phyloP scores from a whole-genome alignment of 2,329 filamentous ascomycete species.

The Juglanconis oblonga region DNA sequence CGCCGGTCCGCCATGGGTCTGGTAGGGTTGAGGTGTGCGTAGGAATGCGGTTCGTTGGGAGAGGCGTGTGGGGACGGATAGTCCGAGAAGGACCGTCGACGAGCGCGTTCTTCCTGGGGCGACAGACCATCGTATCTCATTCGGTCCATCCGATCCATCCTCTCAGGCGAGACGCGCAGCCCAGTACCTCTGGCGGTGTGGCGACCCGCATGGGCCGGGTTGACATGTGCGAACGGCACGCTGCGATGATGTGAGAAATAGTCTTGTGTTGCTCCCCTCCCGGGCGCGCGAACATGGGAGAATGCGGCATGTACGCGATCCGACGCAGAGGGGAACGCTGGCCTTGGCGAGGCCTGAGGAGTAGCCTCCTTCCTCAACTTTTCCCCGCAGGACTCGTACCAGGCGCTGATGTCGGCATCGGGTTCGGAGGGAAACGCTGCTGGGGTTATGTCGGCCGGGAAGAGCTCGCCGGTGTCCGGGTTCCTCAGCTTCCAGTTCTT shows the following conservation, averaged over 20 bases:
- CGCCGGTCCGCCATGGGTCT: slow-evolving; percentile 34
- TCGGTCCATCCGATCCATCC: slow-evolving; percentile 26
- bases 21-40: slow-evolving; percentile 34
- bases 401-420: slow-evolving; percentile 77
- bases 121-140: slow-evolving; percentile 34
- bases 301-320: slow-evolving; percentile 17
- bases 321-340: slow-evolving; percentile 1
- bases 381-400: slow-evolving; percentile 77
- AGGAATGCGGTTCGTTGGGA: slow-evolving; percentile 29
- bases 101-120: slow-evolving; percentile 37
- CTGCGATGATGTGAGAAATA: slow-evolving; percentile 36
- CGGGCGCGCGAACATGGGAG: slow-evolving; percentile 18
- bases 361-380: slow-evolving; percentile 63
- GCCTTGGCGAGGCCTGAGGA: slow-evolving; percentile 31
- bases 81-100: slow-evolving; percentile 52
- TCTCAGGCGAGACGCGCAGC: slow-evolving; percentile 18
- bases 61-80: slow-evolving; percentile 39
- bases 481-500: slow-evolving; percentile 73
- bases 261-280: slow-evolving; percentile 23
- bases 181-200: slow-evolving; percentile 24
- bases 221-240: slow-evolving; percentile 39
- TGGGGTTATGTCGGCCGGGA: slow-evolving; percentile 57
- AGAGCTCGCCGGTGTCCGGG: slow-evolving; percentile 67
- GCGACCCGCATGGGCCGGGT: slow-evolving; percentile 33
- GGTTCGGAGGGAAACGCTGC: slow-evolving; percentile 68